phyloP scores from a whole-genome alignment of 1,139 yeast genomes.

The Zygoascus hellenicus region DNA sequence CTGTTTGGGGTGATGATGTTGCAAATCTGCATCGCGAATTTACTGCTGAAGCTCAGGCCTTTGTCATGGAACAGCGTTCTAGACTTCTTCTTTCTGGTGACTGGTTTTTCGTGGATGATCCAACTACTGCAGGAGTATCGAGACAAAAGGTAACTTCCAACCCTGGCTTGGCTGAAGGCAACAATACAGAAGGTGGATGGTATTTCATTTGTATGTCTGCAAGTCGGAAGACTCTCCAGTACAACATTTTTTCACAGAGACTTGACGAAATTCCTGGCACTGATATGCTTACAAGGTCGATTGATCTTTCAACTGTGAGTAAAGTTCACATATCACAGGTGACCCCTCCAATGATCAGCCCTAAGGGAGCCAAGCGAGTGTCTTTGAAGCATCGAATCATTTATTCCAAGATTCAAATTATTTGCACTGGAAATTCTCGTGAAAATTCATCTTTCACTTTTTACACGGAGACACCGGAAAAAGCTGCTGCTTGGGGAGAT shows the following conservation, averaged over 20 bases:
- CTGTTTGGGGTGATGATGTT: constrained; percentile 37
- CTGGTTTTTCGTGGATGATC: constrained; percentile 73
- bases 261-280: constrained; percentile 49
- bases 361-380: constrained; percentile 25
- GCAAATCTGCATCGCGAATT: constrained; percentile 48
- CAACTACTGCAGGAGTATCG: constrained; percentile 25
- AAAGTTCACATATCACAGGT: constrained; percentile 26
- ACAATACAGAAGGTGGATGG: constrained; percentile 3
- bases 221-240: constrained; percentile 57
- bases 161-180: not conserved
- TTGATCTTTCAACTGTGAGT: constrained; percentile 24
- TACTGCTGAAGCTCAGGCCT: constrained; percentile 57
- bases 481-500: constrained; percentile 72
- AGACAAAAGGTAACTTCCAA: constrained; percentile 3
- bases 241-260: constrained; percentile 51
- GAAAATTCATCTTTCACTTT: constrained; percentile 41
- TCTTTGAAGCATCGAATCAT: constrained; percentile 25
- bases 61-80: constrained; percentile 75
- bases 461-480: constrained; percentile 66
- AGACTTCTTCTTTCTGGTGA: constrained; percentile 69
- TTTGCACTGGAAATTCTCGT: constrained; percentile 23
- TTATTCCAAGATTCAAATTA: constrained; percentile 26
- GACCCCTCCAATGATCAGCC: constrained; percentile 16
- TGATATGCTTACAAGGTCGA: constrained; percentile 36
- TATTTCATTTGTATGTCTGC: constrained; percentile 61